phyloP scores from a whole-genome alignment of 768 basidiomycete species.

The Suillus hirtellus region DNA sequence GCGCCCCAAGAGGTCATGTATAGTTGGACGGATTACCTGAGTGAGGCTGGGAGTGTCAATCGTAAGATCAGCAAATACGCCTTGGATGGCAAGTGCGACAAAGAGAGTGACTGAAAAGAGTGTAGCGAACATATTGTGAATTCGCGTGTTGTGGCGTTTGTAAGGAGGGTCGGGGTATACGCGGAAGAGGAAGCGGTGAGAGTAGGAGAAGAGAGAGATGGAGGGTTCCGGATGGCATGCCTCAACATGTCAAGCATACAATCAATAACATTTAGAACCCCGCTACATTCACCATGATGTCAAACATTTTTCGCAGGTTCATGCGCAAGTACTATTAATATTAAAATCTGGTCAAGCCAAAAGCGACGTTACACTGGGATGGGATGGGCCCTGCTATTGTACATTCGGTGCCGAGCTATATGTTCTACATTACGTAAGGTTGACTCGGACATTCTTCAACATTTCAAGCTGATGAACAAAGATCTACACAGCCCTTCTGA shows the following conservation, averaged over 20 bases:
- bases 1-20: background rate
- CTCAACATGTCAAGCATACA: background rate
- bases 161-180: constrained; percentile 1
- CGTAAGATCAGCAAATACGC: constrained; percentile 53
- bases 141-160: background rate
- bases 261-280: background rate
- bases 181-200: background rate
- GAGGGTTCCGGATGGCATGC: background rate
- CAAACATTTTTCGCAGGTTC: background rate
- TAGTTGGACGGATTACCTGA: constrained; percentile 42
- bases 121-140: constrained; percentile 68
- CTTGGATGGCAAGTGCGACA: constrained; percentile 51
- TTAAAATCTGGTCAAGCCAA: background rate
- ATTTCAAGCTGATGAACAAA: too few species aligned
- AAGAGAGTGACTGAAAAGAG: constrained; percentile 75
- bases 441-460: too few species aligned
- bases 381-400: too few species aligned
- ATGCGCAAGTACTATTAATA: background rate
- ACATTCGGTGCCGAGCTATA: too few species aligned
- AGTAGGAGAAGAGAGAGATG: background rate
- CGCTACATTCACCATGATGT: background rate
- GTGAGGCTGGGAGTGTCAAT: constrained; percentile 51
- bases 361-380: too few species aligned
- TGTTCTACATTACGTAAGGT: too few species aligned
- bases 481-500: too few species aligned